Conservation (phyloP, 495 filamentous ascomycete genomes). For the Aspergillus bridgeri region DNA sequence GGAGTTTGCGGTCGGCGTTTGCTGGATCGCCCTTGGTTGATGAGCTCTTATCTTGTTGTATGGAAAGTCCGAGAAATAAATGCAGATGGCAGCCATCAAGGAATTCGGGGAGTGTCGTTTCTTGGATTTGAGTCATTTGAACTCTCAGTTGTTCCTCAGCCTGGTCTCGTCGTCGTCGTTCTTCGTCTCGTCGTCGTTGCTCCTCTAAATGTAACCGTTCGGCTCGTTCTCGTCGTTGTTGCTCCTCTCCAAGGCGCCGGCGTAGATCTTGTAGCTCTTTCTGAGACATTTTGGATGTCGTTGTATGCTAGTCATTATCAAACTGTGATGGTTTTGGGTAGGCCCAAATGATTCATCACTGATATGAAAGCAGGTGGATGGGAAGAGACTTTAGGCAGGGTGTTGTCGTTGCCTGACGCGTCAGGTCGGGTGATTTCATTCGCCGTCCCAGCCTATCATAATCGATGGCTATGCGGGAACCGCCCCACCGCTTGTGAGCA, state of each 20-base stretch:
- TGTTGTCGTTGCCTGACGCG: conserved; percentile 8
- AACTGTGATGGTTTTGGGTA: not conserved
- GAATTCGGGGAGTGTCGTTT: conserved; percentile 13
- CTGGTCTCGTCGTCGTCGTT: conserved; percentile 6
- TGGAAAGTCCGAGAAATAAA: conserved; percentile 6
- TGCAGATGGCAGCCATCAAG: conserved; percentile 12
- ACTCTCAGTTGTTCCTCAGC: conserved; percentile 6
- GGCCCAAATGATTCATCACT: not conserved
- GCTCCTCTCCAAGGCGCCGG: not conserved
- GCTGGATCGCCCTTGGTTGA: conserved; percentile 16
- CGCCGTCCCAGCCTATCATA: too few species aligned
- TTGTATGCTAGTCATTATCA: conserved; percentile 3
- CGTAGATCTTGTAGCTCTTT: conserved; percentile 2
- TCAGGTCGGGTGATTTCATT: too few species aligned
- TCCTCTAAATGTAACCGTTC: too few species aligned
- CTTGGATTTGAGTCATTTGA: too few species aligned
- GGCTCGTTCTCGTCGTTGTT: not conserved
- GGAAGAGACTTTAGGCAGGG: conserved; percentile 4
- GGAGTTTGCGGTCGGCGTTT: conserved; percentile 11
- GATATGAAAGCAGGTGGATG: conserved; percentile 1
- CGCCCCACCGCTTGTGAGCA: too few species aligned
- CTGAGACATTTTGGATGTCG: conserved; percentile 3
- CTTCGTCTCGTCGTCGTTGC: not conserved
- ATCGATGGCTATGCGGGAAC: too few species aligned
- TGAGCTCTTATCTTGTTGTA: conserved; percentile 4